A percentile compares a stretch with the other conserved stretches of the same genome.
Evolutionary conservation across 169 alveolate genomes (phyloP).

Genomic region (Toxoplasma gondii): DNA sequence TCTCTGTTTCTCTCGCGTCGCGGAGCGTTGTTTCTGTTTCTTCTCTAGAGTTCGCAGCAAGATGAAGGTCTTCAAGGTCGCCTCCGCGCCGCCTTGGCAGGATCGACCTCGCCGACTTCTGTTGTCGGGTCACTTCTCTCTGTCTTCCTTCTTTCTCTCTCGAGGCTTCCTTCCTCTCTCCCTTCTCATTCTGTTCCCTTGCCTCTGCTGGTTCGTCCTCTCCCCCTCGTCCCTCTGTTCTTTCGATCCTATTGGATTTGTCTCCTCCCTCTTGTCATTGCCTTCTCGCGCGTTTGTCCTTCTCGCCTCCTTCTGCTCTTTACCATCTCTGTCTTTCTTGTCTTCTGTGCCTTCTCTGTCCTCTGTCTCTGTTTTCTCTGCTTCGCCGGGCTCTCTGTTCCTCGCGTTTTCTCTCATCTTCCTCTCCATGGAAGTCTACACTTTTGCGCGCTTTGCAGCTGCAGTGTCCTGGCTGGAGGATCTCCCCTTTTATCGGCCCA

Average conservation of each 20-base stretch:
- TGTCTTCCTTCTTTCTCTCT: background rate
- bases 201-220: too few species aligned
- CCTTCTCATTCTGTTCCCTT: background rate
- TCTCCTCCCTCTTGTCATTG: background rate
- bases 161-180: background rate
- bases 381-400: background rate
- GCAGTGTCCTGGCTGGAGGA: background rate
- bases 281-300: background rate
- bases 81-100: too few species aligned
- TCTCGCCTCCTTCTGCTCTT: background rate
- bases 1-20: too few species aligned
- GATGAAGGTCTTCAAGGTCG: too few species aligned
- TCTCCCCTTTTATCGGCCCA: background rate
- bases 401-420: background rate
- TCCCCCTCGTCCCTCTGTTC: too few species aligned
- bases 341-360: background rate
- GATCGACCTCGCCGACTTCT: too few species aligned
- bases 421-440: background rate
- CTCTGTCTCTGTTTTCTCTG: background rate
- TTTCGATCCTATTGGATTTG: too few species aligned
- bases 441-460: background rate
- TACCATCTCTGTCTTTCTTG: background rate
- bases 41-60: too few species aligned
- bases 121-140: too few species aligned
- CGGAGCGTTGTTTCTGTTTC: too few species aligned